phyloP scores from a whole-genome alignment of 768 basidiomycete species.

The Asterophora parasitica region DNA sequence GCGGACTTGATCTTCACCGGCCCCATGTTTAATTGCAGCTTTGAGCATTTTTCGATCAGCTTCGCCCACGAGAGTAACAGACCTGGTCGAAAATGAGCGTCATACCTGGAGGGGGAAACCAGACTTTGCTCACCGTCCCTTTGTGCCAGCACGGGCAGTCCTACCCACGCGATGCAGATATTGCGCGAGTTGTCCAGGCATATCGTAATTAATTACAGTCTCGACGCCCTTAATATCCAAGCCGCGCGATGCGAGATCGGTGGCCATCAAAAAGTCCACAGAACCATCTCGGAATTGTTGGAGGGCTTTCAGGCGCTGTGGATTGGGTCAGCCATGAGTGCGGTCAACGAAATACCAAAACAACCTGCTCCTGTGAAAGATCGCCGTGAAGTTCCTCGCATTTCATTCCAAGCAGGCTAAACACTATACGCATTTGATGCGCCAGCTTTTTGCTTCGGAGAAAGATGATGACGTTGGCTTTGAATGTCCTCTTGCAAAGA shows the following conservation, averaged over 20 bases:
- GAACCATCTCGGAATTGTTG: constrained; percentile 82
- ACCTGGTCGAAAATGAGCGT: constrained; percentile 41
- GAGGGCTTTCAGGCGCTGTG: constrained; percentile 79
- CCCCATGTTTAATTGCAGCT: constrained; percentile 86
- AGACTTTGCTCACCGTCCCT: constrained; percentile 70
- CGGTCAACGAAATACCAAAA: constrained; percentile 10
- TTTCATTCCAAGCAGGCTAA: constrained; percentile 82
- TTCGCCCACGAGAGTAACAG: constrained; percentile 94
- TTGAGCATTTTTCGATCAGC: constrained; percentile 95
- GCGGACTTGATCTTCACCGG: constrained; percentile 73
- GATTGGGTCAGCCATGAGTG: constrained; percentile 1
- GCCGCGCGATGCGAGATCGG: constrained; percentile 92
- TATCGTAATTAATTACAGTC: constrained; percentile 98
- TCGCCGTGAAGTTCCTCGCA: constrained; percentile 94
- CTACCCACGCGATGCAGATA: constrained; percentile 97
- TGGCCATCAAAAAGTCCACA: constrained; percentile 93
- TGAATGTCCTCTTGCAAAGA: constrained; percentile 87
- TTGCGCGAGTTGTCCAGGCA: constrained; percentile 89
- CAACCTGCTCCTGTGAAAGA: constrained; percentile 90
- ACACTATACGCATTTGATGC: constrained; percentile 94
- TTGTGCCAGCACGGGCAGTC: constrained; percentile 91
- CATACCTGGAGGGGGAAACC: neutral
- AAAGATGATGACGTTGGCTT: constrained; percentile 82
- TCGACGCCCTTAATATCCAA: constrained; percentile 97
- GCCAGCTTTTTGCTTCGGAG: constrained; percentile 95